Evolutionary conservation across 768 basidiomycete genomes (phyloP), one percentile per base, ranked within the genome.

Genomic region (Russula griseocarnosa): DNA sequence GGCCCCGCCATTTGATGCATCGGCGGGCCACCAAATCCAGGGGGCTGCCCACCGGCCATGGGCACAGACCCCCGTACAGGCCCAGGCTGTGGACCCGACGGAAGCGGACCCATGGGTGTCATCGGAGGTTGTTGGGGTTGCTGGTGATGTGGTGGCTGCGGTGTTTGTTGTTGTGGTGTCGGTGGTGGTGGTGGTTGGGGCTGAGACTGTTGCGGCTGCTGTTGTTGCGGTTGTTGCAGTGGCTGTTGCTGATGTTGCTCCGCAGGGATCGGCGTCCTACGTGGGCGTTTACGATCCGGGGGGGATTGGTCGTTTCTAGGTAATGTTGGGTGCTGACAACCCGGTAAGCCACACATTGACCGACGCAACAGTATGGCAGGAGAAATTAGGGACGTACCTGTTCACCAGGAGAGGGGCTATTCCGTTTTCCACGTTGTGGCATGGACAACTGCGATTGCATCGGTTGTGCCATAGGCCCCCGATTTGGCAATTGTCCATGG

Each of bases 51-150:
- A 56, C 75, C 79, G 52, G 73, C 69, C 72, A 77, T 76, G 49
- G 75, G 76, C 52, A 75, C 77, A n/a, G 72, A 74, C 26, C 65
- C 73, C 47, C 77, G 77, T 30, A 73, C 75, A 34, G 72, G 67
- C 1, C 72, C 67, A 2, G 65, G 67, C 58, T 71, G 74, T 52
- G 70, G 71, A 24, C 74, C 78, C 56, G 74, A 76, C 9, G 74
- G 72, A 52, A 73, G 69, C 20, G 75, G 68, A 32, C 70, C 66
- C 64, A 78, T 77, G 2, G 79, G 74, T 16, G 73, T 67, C 70
- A 74, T 72, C 28, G 77, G 75, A 22, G 75, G 76, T n/a, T 73
- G 74, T 58, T 79, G 81, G 60, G 82, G 83, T 28, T 83, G 82
- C 30, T 79, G 78, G 32, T 83, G 78, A 32, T 83, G 82, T 36